Conservation (phyloP, 2,329 filamentous ascomycete species). For the Hymenoscyphus fraxineus region DNA sequence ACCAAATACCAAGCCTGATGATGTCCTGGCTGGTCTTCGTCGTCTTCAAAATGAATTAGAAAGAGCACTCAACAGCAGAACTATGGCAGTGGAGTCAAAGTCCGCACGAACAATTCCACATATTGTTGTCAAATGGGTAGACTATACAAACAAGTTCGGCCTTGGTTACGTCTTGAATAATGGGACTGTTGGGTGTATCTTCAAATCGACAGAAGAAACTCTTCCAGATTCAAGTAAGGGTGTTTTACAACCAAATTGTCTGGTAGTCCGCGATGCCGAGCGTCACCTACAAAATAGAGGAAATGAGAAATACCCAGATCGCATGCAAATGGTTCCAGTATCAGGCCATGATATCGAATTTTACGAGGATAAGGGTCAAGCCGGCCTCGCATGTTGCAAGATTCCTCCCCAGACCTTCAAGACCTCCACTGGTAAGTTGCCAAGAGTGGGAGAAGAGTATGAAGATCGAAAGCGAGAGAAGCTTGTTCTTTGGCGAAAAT, state of each 20-base stretch:
- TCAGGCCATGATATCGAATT: slow-evolving; percentile 61
- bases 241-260: slow-evolving; percentile 63
- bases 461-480: slow-evolving; percentile 64
- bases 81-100: slow-evolving; percentile 56
- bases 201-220: slow-evolving; percentile 48
- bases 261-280: slow-evolving; percentile 69
- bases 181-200: slow-evolving; percentile 71
- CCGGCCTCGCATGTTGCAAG: slow-evolving; percentile 59
- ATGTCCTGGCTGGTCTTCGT: slow-evolving; percentile 52
- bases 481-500: slow-evolving; percentile 68
- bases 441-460: slow-evolving; percentile 60
- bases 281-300: slow-evolving; percentile 62
- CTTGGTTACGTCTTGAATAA: slow-evolving; percentile 81
- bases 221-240: slow-evolving; percentile 44
- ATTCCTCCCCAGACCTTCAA: slow-evolving; percentile 62
- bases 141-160: slow-evolving; percentile 84
- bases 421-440: slow-evolving; percentile 52
- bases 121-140: slow-evolving; percentile 77
- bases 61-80: slow-evolving; percentile 58
- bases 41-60: slow-evolving; percentile 59
- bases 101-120: slow-evolving; percentile 55
- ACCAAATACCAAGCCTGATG: slow-evolving; percentile 53
- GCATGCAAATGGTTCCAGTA: slow-evolving; percentile 62
- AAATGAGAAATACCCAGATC: slow-evolving; percentile 52
- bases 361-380: slow-evolving; percentile 66